A percentile compares a stretch with the other conserved stretches of the same genome.
These are phyloP conservation scores for Wickerhamomyces hampshirensis DNA, from an alignment of 805 yeast species.

Conservation along the genomic window DNA sequence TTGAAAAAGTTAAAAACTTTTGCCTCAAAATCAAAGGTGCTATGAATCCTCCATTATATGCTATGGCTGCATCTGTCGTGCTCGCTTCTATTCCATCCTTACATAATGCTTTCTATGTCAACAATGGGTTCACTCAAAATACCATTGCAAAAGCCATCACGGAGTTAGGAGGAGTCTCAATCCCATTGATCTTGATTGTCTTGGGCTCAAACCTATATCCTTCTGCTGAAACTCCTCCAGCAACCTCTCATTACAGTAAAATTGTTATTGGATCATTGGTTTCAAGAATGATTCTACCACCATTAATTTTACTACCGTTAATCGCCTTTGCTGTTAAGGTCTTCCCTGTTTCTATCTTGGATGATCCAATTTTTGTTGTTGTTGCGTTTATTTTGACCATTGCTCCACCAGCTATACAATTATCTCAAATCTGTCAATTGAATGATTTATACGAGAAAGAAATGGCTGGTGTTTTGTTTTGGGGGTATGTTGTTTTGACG, in stretches of 20 bases:
- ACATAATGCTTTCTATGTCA: constrained; percentile 52
- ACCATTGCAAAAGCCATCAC: constrained; percentile 60
- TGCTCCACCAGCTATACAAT: constrained; percentile 81
- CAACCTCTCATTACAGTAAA: constrained; percentile 55
- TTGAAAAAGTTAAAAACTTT: background rate
- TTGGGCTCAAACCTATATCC: constrained; percentile 78
- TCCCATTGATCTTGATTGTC: constrained; percentile 71
- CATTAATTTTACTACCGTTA: constrained; percentile 60
- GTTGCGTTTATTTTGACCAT: constrained; percentile 72
- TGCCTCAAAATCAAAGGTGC: constrained; percentile 30
- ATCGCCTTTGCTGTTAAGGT: constrained; percentile 61
- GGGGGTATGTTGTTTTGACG: constrained; percentile 76
- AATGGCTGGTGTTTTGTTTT: constrained; percentile 77
- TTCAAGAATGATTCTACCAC: constrained; percentile 76
- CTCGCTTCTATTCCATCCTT: constrained; percentile 63
- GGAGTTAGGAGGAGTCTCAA: constrained; percentile 69
- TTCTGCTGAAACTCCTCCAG: constrained; percentile 59
- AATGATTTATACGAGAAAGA: constrained; percentile 73
- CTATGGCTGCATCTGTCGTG: constrained; percentile 64
- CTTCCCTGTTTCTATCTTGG: constrained; percentile 61
- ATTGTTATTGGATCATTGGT: constrained; percentile 64
- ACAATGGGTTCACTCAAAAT: constrained; percentile 57
- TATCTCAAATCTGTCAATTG: constrained; percentile 75
- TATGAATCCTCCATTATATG: constrained; percentile 82
- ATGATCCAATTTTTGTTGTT: constrained; percentile 75